Evolutionary conservation across 2,329 filamentous ascomycete species (phyloP).

Genomic region (Calonectria honghensis): DNA sequence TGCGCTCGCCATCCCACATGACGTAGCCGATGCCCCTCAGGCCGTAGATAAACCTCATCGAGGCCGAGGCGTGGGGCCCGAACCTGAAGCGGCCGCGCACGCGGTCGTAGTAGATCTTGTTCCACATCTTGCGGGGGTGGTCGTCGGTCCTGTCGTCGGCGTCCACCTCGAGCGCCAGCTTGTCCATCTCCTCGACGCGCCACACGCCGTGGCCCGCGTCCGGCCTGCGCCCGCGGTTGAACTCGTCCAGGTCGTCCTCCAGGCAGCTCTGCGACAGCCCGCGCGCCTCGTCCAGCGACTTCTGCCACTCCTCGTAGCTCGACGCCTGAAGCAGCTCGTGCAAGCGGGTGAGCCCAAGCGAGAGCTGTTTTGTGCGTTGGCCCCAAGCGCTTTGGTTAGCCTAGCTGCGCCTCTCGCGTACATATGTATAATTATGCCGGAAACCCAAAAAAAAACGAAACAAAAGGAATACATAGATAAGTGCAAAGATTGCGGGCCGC

Average conservation of each 20-base stretch:
- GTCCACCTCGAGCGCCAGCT: conserved; percentile 45
- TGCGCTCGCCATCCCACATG: conserved; percentile 49
- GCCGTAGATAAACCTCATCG: conserved; percentile 48
- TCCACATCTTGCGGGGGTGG: conserved; percentile 47
- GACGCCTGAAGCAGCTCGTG: conserved; percentile 41
- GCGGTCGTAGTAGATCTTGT: conserved; percentile 45
- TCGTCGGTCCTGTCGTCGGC: conserved; percentile 43
- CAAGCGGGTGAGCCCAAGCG: conserved; percentile 44
- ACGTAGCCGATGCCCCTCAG: conserved; percentile 49
- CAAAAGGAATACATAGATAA: not conserved
- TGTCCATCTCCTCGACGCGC: conserved; percentile 46
- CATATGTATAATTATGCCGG: not conserved
- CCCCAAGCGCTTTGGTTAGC: not conserved
- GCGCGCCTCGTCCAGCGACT: conserved; percentile 32
- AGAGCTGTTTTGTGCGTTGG: conserved; percentile 39
- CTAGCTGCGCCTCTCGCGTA: not conserved
- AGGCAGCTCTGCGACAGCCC: conserved; percentile 40
- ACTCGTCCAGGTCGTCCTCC: conserved; percentile 44
- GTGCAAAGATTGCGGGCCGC: not conserved
- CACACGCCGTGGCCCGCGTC: conserved; percentile 34
- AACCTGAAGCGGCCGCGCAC: conserved; percentile 44
- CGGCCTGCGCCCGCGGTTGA: conserved; percentile 39
- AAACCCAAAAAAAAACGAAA: not conserved
- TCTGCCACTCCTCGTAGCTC: conserved; percentile 48
- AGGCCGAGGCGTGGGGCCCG: conserved; percentile 42